Percentiles rank a stretch among this genome's conserved stretches.
Evolutionary conservation across 2,329 filamentous ascomycete genomes (phyloP).

Genomic region (Botrytis elliptica): DNA sequence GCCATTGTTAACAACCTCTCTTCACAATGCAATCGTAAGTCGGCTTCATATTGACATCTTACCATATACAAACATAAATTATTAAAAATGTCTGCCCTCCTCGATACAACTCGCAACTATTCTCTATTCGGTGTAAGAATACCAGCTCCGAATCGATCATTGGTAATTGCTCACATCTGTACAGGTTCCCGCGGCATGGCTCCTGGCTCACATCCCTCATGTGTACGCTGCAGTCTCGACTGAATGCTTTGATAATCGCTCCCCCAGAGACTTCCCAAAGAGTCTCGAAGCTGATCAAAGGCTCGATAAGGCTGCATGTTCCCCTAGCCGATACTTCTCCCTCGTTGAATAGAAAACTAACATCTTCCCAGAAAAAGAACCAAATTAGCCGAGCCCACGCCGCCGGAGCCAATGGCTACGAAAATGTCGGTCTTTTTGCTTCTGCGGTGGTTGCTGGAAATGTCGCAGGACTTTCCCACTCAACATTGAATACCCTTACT

Average conservation of each 20-base stretch:
- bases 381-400: slow-evolving; percentile 41
- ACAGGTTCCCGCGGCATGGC: slow-evolving; percentile 12
- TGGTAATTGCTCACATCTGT: neutral
- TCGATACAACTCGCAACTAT: slow-evolving; percentile 3
- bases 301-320: neutral
- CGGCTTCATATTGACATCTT: neutral
- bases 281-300: slow-evolving; percentile 1
- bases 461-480: slow-evolving; percentile 35
- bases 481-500: slow-evolving; percentile 28
- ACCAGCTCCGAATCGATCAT: neutral
- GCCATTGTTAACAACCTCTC: neutral
- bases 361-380: slow-evolving; percentile 34
- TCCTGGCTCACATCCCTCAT: neutral
- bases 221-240: neutral
- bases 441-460: slow-evolving; percentile 43
- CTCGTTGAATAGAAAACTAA: neutral
- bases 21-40: neutral
- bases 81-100: slow-evolving; percentile 1
- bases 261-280: neutral
- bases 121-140: slow-evolving; percentile 15
- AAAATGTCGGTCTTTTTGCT: slow-evolving; percentile 44
- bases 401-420: slow-evolving; percentile 42
- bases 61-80: neutral
- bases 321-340: no score
- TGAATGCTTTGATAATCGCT: slow-evolving; percentile 3